Evolutionary conservation across 1,284 basidiomycete species (phyloP).

Genomic region (Mycena sp.): DNA sequence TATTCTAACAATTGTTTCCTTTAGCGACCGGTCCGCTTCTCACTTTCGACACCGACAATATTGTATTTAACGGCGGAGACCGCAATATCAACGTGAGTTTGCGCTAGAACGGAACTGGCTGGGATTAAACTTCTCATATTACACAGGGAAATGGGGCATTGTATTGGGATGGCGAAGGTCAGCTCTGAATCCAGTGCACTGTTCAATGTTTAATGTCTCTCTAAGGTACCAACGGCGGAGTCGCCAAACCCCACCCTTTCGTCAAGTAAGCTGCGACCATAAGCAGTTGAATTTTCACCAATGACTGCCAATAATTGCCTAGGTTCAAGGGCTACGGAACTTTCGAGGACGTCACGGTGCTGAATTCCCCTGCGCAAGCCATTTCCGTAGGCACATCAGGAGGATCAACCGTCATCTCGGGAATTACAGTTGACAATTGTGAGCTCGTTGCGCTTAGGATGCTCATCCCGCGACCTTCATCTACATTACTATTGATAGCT

Average conservation of each 20-base stretch:
- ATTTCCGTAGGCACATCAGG: constrained; percentile 29
- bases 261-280: constrained; percentile 8
- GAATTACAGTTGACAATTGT: constrained; percentile 31
- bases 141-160: constrained; percentile 30
- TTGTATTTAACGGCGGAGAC: constrained; percentile 27
- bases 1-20: not conserved
- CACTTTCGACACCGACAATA: constrained; percentile 26
- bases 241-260: constrained; percentile 28
- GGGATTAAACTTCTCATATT: no score
- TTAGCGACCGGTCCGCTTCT: constrained; percentile 28
- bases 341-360: constrained; percentile 29
- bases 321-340: constrained; percentile 34
- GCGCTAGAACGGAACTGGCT: not conserved
- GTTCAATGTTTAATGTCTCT: not conserved
- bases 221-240: constrained; percentile 31
- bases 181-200: constrained; percentile 4
- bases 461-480: no score
- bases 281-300: no score
- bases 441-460: not conserved
- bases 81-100: constrained; percentile 19
- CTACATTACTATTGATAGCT: constrained; percentile 15
- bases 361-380: constrained; percentile 33
- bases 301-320: not conserved
- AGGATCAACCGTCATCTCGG: constrained; percentile 14
- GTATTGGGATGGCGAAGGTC: constrained; percentile 34